Evolutionary conservation across 2,329 filamentous ascomycete genomes (phyloP).

Genomic region (Cryoendolithus antarcticus): DNA sequence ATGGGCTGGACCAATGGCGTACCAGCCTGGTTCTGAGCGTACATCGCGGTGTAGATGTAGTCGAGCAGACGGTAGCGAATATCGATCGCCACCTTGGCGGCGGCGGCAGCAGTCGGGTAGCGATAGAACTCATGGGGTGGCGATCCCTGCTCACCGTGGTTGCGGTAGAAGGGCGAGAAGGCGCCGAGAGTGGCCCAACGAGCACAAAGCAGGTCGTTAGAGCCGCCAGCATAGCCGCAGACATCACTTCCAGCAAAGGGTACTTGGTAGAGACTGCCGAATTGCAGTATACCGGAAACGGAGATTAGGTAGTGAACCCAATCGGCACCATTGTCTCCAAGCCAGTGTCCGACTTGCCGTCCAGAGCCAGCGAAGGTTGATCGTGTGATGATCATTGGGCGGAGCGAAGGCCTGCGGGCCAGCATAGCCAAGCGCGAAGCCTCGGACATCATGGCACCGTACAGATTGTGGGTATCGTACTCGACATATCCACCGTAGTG

Average conservation of each 20-base stretch:
- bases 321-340: constrained; percentile 41
- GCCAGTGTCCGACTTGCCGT: constrained; percentile 45
- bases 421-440: constrained; percentile 55
- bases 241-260: constrained; percentile 48
- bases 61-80: constrained; percentile 67
- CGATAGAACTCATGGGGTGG: constrained; percentile 61
- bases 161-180: constrained; percentile 64
- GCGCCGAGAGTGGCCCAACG: constrained; percentile 65
- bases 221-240: constrained; percentile 60
- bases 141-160: constrained; percentile 48
- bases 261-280: constrained; percentile 35
- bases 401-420: constrained; percentile 46
- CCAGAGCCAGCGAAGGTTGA: constrained; percentile 66
- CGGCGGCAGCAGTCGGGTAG: constrained; percentile 50
- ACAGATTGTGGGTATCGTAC: constrained; percentile 69
- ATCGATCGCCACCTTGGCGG: constrained; percentile 55
- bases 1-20: constrained; percentile 56
- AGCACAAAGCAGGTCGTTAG: constrained; percentile 56
- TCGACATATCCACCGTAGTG: constrained; percentile 55
- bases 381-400: constrained; percentile 62
- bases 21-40: constrained; percentile 48
- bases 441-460: constrained; percentile 62
- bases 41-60: constrained; percentile 64
- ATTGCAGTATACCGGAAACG: constrained; percentile 33
- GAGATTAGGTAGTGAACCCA: constrained; percentile 34